Base-by-base conservation (phyloP, 352 stramenopile species). In the Phytophthora hybrid region DNA sequence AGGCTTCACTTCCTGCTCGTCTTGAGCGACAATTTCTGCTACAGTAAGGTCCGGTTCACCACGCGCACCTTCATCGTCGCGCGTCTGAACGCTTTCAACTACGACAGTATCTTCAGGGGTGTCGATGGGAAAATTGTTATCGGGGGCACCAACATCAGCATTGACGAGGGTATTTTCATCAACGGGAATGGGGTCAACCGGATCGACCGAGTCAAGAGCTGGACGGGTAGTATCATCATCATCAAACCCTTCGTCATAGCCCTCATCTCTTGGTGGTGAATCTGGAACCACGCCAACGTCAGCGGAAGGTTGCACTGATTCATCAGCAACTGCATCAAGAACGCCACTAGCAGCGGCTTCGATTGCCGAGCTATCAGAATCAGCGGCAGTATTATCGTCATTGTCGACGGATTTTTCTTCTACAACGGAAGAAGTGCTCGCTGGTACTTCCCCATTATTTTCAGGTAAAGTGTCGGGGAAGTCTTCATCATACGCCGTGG, bases 191-290 rank as follows among this genome's bases (percentile, higher is more conserved):
- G 5, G n/a, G 11, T 37, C 69, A 69, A 32, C 29, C 5, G 21
- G 32, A 59, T 34, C 55, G 47, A 5, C 63, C 5, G 31, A 23
- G 52, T 63, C 39, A 57, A 47, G 21, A 39, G 6, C 11, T 53
- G 34, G 14, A 56, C 4, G 29, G 29, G 56, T 1, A 10, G 29
- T 23, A 10, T 71, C 71, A 31, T 84, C 77, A 26, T 79, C 46
- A 9, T 84, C 77, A 72, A 81, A 79, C 3, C 67, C 79, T 49
- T 80, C 77, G 16, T 74, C 66, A 19, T 77, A 73, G 5, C 55
- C 7, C 11, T 74, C 58, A 19, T 80, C 71, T 8, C 54, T 74
- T n/a, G 52, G 37, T 39, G 55, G 5, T 14, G 41, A 21, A 44
- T 60, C 44, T 37, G 55, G 23, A 62, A 53, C 37, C 11, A 29